Conservation (phyloP, 768 basidiomycete species). For the Boletus subparvulus region DNA sequence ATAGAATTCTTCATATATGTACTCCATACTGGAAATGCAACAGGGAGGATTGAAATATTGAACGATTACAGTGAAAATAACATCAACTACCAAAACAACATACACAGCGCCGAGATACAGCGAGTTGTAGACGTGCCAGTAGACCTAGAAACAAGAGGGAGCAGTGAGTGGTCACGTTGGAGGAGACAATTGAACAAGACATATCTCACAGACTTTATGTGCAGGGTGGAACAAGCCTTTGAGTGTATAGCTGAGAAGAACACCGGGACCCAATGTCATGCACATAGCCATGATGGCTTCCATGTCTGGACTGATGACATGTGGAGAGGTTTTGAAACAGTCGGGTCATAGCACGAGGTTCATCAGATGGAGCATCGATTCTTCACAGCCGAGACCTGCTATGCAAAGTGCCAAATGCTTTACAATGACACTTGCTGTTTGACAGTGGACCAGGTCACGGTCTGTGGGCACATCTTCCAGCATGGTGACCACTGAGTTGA, state of each 20-base stretch:
- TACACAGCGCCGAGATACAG: conserved; percentile 77
- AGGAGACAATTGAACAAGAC: conserved; percentile 15
- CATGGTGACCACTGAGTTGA: conserved; percentile 96
- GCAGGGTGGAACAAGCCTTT: conserved; percentile 98
- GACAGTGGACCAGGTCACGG: conserved; percentile 96
- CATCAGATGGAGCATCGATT: conserved; percentile 96
- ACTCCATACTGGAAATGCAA: too few species aligned
- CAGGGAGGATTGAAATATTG: background rate
- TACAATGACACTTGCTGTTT: conserved; percentile 97
- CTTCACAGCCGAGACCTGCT: conserved; percentile 95
- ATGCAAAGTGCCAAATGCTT: conserved; percentile 97
- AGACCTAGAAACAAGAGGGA: conserved; percentile 44
- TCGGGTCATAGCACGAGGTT: conserved; percentile 96
- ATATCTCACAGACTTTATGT: conserved; percentile 91
- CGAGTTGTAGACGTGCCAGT: conserved; percentile 96
- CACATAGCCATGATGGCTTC: conserved; percentile 98
- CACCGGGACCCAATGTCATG: conserved; percentile 90
- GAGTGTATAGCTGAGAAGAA: conserved; percentile 86
- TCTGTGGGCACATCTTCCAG: conserved; percentile 98
- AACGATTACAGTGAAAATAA: conserved; percentile 7
- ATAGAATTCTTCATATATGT: too few species aligned
- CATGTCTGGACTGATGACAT: conserved; percentile 98
- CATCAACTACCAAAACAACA: conserved; percentile 3
- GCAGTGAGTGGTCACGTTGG: background rate
- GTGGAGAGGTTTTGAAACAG: conserved; percentile 97